A percentile compares a stretch with the other conserved stretches of the same genome.
These are phyloP conservation scores for Erysimum cheiranthoides DNA, from an alignment of 345 rosid genomes.

Conservation along the genomic window DNA sequence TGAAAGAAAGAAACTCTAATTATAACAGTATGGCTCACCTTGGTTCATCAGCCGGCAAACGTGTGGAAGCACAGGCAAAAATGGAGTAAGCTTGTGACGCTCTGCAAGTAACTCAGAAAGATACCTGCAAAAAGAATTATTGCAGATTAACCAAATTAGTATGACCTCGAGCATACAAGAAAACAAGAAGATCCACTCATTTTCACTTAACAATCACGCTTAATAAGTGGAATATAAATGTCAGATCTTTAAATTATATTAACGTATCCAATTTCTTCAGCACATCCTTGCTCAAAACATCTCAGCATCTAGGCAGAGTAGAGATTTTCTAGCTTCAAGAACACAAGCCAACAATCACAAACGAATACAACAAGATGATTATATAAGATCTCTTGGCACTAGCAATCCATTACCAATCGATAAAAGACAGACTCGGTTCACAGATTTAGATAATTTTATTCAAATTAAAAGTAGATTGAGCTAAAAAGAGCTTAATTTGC, in stretches of 20 bases:
- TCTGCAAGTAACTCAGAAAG: conserved; percentile 79
- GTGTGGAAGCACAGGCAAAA: conserved; percentile 74
- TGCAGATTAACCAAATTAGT: conserved; percentile 17
- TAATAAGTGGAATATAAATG: not conserved
- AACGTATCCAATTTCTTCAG: conserved; percentile 1
- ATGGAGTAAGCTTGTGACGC: conserved; percentile 77
- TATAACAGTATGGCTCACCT: conserved; percentile 58
- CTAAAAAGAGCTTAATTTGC: conserved; percentile 27
- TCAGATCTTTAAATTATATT: not conserved
- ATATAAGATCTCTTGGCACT: conserved; percentile 5
- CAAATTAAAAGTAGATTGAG: conserved; percentile 13
- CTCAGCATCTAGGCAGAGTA: conserved; percentile 4
- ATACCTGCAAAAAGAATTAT: conserved; percentile 59
- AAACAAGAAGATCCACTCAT: conserved; percentile 3
- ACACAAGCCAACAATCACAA: conserved; percentile 22
- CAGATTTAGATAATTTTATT: not conserved
- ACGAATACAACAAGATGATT: conserved; percentile 5
- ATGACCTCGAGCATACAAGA: conserved; percentile 30
- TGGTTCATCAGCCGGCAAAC: conserved; percentile 74
- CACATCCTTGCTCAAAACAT: conserved; percentile 12
- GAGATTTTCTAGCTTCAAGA: conserved; percentile 13
- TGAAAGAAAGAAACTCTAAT: conserved; percentile 27
- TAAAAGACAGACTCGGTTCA: not conserved
- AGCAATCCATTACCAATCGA: not conserved
- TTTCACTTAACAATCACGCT: conserved; percentile 9